These are phyloP conservation scores for Datisca glomerata DNA, from an alignment of 306 rosid species.

Conservation along the genomic window DNA sequence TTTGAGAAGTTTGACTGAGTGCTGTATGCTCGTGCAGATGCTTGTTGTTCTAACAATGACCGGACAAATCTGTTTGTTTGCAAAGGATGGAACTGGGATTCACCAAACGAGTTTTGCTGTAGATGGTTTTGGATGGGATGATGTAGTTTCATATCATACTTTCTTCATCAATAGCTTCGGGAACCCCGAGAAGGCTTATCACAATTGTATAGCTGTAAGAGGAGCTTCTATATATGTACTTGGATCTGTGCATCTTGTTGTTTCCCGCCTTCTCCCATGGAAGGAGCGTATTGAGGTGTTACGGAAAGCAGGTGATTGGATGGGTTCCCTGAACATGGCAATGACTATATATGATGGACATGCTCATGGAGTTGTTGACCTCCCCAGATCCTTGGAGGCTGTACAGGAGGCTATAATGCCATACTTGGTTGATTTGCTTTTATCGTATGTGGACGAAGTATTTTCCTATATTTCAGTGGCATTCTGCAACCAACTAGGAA, in stretches of 20 bases:
- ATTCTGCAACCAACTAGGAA: conserved; percentile 77
- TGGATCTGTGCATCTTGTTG: conserved; percentile 65
- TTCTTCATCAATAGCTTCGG: conserved; percentile 65
- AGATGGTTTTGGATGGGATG: conserved; percentile 69
- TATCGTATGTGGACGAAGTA: conserved; percentile 88
- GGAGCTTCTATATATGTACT: conserved; percentile 91
- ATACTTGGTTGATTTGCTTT: conserved; percentile 75
- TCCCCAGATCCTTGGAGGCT: conserved; percentile 87
- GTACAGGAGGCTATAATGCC: conserved; percentile 89
- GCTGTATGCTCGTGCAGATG: conserved; percentile 51
- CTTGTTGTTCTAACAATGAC: conserved; percentile 69
- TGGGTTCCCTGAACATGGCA: conserved; percentile 95
- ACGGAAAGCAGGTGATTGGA: conserved; percentile 93
- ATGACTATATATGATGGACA: conserved; percentile 90
- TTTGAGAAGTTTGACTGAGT: conserved; percentile 13
- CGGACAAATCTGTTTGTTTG: conserved; percentile 72
- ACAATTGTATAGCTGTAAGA: conserved; percentile 74
- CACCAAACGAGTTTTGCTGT: conserved; percentile 74
- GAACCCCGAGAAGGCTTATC: conserved; percentile 91
- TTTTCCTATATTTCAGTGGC: conserved; percentile 94
- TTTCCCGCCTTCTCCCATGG: conserved; percentile 97
- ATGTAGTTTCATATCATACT: conserved; percentile 74
- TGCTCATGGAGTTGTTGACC: conserved; percentile 91
- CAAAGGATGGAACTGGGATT: conserved; percentile 82
- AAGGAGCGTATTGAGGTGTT: conserved; percentile 82